Evolutionary conservation across 2,329 filamentous ascomycete genomes (phyloP).

Genomic region (Ustulina deusta): DNA sequence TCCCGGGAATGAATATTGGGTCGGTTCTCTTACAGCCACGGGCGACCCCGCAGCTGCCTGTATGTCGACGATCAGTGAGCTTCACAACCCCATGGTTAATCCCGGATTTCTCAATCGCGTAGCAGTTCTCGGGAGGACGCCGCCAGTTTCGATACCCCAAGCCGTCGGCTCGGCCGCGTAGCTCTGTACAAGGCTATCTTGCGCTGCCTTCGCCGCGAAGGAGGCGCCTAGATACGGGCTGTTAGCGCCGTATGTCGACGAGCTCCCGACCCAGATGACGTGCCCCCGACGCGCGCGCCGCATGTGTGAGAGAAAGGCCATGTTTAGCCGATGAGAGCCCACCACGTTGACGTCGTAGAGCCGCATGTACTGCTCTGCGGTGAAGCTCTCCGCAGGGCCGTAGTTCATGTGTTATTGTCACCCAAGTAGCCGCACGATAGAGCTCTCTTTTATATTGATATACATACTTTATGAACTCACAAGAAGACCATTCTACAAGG

Average conservation of each 20-base stretch:
- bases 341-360: slow-evolving; percentile 37
- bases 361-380: slow-evolving; percentile 26
- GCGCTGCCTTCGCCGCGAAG: slow-evolving; percentile 33
- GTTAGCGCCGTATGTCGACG: slow-evolving; percentile 31
- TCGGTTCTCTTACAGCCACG: slow-evolving; percentile 38
- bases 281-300: slow-evolving; percentile 25
- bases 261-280: slow-evolving; percentile 32
- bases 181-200: slow-evolving; percentile 29
- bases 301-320: slow-evolving; percentile 29
- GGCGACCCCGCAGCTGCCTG: slow-evolving; percentile 52
- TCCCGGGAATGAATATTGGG: slow-evolving; percentile 53
- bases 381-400: slow-evolving; percentile 32
- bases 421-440: background rate
- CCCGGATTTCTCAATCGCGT: slow-evolving; percentile 45
- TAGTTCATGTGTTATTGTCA: slow-evolving; percentile 29
- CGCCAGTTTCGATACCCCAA: slow-evolving; percentile 24
- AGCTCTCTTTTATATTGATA: slow-evolving; percentile 3
- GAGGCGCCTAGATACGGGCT: slow-evolving; percentile 30
- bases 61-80: slow-evolving; percentile 52
- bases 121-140: slow-evolving; percentile 33
- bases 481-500: background rate
- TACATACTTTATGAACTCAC: background rate
- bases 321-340: slow-evolving; percentile 33
- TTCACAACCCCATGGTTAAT: slow-evolving; percentile 52
- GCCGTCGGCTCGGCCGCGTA: slow-evolving; percentile 28